Evolutionary conservation across 257 asterid species (phyloP), one percentile per base, ranked within the genome.

Genomic region (Cynanchum wilfordii): DNA sequence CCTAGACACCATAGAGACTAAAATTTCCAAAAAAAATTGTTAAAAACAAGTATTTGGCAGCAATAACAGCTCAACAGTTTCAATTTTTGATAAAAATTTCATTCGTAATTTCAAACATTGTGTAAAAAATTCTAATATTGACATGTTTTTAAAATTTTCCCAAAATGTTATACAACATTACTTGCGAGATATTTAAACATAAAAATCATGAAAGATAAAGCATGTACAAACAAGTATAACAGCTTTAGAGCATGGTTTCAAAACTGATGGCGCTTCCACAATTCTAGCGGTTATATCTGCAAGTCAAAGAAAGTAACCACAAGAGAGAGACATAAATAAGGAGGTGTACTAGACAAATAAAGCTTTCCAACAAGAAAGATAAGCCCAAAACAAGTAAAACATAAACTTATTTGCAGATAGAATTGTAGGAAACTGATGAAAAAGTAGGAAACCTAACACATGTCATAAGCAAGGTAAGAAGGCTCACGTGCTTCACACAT

Each of bases 171-270:
- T 45, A 52, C n/a, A 55, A 42, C 24, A 55, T 15, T 51, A 51
- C 40, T 27, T 30, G 16, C 16, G 2, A 51, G 68, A 69, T 20
- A 24, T 64, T 44, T 60, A 33, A 50, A 57, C 56, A 27, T 57
- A 3, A 54, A 25, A 60, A 69, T 59, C 80, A 78, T 70, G 62
- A 81, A 80, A 84, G 89, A 77, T 69, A 78, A 84, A 89, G 82
- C 79, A 85, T 89, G 97, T 85, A 94, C 99, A 91, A 87, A 94
- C 99, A 94, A 94, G 95, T 84, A 94, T 87, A 88, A 90, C 86
- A 77, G 97, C 91, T 94, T 85, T 90, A 79, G 83, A 76, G 73
- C 95, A 77, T 73, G 89, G 79, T 73, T 77, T 83, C 87, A 82
- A 79, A 49, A 84, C 73, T 51, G 82, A 77, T 65, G 84, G 82